Base-by-base conservation (phyloP, 805 yeast species). In the Clavispora fructus region DNA sequence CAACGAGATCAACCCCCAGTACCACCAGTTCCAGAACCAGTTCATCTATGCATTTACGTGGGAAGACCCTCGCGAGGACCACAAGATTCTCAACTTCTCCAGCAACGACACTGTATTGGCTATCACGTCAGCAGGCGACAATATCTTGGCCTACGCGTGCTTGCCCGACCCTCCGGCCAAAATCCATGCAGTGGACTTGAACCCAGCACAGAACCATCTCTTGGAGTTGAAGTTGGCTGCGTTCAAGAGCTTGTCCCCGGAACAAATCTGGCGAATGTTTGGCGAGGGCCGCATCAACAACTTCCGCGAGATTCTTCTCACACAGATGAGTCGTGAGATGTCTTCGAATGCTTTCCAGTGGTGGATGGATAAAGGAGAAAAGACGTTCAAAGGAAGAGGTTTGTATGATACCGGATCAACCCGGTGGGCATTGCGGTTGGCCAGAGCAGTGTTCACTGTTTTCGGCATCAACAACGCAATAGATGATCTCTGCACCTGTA, bases 11-110 rank as follows among this genome's bases (percentile, higher is more conserved):
- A 78, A 79, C 57, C 80, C 84, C 7, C 76, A 77, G 54, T 83
- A 83, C 60, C 77, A 75, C 42, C 90, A 85, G 63, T 87, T 87
- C 69, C 80, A 78, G 48, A 76, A 85, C 59, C 90, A 87, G 66
- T 87, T 85, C 63, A 87, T 87, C 49, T 87, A 87, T 60, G 91
- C 95, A 5, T 87, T 87, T 65, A 87, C 95, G 7, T 87, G 95
- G 95, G 95, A 87, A 65, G 95, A 87, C 60, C 95, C 95, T 28
- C 75, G 85, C 46, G 94, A 85, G 66, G 95, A 87, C 67, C 78
- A 79, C 49, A 74, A 74, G 42, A 83, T 87, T 46, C 71, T 87
- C 54, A 75, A 81, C 39, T 70, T 87, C 56, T 69, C 73, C 29
- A 65, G 80, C 12, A 73, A 76, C 28, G 95, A 87, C 59, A 83